Evolutionary conservation across 169 alveolate species (phyloP).

Genomic region (Plasmodium falciparum): DNA sequence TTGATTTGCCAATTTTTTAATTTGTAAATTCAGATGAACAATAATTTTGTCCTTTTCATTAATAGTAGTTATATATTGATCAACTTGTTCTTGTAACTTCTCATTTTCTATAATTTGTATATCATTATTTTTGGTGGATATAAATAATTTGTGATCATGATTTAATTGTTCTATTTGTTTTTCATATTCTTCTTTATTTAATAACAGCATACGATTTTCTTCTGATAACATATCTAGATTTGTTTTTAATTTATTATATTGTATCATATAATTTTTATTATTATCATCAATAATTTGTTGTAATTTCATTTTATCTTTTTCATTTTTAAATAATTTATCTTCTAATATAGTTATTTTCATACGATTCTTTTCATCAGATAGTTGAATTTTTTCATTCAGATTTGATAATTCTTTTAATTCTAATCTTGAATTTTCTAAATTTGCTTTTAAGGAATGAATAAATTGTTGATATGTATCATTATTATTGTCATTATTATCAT

Average conservation of each 20-base stretch:
- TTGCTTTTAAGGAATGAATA: conserved; percentile 1
- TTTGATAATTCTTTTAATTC: conserved; percentile 17
- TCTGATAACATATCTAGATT: conserved; percentile 36
- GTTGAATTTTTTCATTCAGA: conserved; percentile 11
- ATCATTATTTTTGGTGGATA: conserved; percentile 55
- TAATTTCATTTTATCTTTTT: conserved; percentile 12
- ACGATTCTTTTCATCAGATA: conserved; percentile 28
- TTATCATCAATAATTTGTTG: conserved; percentile 4
- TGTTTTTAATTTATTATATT: conserved; percentile 27
- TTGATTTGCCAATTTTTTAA: conserved; percentile 32
- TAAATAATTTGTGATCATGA: conserved; percentile 22
- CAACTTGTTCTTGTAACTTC: conserved; percentile 29
- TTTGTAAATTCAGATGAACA: conserved; percentile 18
- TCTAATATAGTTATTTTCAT: conserved; percentile 16
- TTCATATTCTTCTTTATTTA: conserved; percentile 27
- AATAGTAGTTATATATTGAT: conserved; percentile 4
- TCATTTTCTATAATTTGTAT: conserved; percentile 33
- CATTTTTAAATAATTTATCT: neutral
- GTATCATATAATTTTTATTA: neutral
- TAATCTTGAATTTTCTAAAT: conserved; percentile 12
- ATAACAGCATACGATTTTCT: conserved; percentile 23
- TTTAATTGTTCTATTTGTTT: conserved; percentile 34
- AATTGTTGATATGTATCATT: conserved; percentile 9
- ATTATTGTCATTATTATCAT: too few species aligned
- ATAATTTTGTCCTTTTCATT: conserved; percentile 56